Percentiles rank a stretch among this genome's conserved stretches.
Conservation (phyloP, 2,329 filamentous ascomycete species). For the Fusarium neocosmosporiellum region DNA sequence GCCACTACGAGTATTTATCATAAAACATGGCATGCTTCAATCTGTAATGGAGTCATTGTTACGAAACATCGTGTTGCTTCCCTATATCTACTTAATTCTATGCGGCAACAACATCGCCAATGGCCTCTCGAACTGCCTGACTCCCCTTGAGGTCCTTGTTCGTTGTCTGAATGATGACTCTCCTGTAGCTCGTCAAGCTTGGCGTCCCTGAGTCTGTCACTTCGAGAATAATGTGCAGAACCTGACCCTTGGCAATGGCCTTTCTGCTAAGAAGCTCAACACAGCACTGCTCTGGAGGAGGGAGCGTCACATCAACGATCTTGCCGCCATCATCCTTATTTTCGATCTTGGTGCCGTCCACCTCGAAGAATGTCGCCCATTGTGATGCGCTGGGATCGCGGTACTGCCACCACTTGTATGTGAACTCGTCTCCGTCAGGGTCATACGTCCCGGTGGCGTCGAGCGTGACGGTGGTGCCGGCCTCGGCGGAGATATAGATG, state of each 20-base stretch:
- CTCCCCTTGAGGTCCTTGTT: conserved; percentile 46
- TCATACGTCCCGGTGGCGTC: conserved; percentile 60
- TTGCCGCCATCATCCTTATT: conserved; percentile 29
- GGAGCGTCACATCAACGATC: conserved; percentile 51
- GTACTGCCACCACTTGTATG: conserved; percentile 64
- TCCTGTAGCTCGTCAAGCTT: conserved; percentile 58
- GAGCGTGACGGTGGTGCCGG: conserved; percentile 52
- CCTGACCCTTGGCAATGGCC: conserved; percentile 53
- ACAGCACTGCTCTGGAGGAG: conserved; percentile 52
- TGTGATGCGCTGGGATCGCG: conserved; percentile 51
- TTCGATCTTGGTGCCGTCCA: conserved; percentile 47
- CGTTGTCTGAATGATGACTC: conserved; percentile 52
- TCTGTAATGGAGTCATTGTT: no score
- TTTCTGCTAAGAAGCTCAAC: conserved; percentile 48
- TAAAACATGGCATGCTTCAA: neutral
- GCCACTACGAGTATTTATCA: neutral
- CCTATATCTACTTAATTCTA: neutral
- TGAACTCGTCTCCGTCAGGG: conserved; percentile 55
- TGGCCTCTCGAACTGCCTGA: conserved; percentile 17
- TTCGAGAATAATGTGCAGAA: conserved; percentile 62
- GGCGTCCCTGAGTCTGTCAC: conserved; percentile 58
- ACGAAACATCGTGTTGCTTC: neutral
- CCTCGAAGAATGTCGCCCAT: conserved; percentile 52
- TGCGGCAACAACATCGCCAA: conserved; percentile 15
- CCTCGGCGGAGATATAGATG: conserved; percentile 52